A percentile compares a stretch with the other conserved stretches of the same genome.
These are phyloP conservation scores for Canna indica DNA, from an alignment of 176 grass and related monocot species.

Conservation along the genomic window DNA sequence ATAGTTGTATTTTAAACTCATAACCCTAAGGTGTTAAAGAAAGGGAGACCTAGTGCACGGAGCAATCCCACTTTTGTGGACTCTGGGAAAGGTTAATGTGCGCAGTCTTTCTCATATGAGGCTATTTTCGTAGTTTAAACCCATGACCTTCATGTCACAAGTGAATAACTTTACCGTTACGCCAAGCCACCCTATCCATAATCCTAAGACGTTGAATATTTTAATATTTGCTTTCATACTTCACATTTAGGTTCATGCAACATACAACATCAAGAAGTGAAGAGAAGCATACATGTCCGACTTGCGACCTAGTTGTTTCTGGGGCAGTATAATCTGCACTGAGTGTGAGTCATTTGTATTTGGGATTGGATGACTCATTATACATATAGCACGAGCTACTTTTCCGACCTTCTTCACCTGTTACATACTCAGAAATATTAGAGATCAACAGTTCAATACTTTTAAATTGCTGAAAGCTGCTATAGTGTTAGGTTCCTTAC, in stretches of 20 bases:
- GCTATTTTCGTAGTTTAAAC: too few relatives aligned
- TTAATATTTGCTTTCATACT: too few relatives aligned
- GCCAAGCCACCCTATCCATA: too few relatives aligned
- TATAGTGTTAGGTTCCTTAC: constrained; percentile 34
- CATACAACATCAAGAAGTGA: neutral
- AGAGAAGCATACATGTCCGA: constrained; percentile 68
- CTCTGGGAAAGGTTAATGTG: too few relatives aligned
- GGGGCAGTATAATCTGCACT: constrained; percentile 92
- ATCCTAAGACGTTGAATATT: too few relatives aligned
- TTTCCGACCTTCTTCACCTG: constrained; percentile 91
- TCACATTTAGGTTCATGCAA: neutral
- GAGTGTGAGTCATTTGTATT: constrained; percentile 81
- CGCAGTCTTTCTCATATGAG: too few relatives aligned
- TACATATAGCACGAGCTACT: constrained; percentile 83
- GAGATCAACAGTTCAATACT: neutral
- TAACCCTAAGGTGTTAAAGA: too few relatives aligned
- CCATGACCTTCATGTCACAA: too few relatives aligned
- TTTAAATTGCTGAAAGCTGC: neutral
- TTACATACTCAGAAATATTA: neutral
- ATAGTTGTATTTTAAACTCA: too few relatives aligned
- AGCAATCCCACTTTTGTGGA: too few relatives aligned
- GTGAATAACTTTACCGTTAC: too few relatives aligned
- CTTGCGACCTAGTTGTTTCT: constrained; percentile 82
- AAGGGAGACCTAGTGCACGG: too few relatives aligned
- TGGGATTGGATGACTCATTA: constrained; percentile 93